Conservation (phyloP, 768 basidiomycete genomes). For the Pilatotrama ljubarskyi region DNA sequence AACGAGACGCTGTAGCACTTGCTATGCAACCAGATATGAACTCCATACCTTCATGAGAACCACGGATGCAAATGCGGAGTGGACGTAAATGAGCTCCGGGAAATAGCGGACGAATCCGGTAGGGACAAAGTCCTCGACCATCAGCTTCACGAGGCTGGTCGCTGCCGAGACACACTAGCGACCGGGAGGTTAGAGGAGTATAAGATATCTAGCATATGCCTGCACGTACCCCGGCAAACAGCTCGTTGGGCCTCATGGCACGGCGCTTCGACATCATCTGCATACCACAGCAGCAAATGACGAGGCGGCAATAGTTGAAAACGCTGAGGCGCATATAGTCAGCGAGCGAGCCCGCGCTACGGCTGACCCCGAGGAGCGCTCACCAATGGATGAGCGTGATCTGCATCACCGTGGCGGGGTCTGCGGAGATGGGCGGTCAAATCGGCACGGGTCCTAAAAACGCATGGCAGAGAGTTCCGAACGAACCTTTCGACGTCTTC, state of each 20-base stretch:
- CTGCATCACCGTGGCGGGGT: slow-evolving; percentile 17
- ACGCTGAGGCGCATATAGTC: slow-evolving; percentile 4
- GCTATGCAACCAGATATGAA: background rate
- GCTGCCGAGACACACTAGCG: slow-evolving; percentile 52
- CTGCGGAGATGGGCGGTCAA: background rate
- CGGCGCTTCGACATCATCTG: slow-evolving; percentile 44
- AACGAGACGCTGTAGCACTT: background rate
- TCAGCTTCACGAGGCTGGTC: slow-evolving; percentile 55
- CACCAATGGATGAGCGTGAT: slow-evolving; percentile 21
- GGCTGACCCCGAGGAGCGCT: background rate
- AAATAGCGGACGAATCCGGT: slow-evolving; percentile 57
- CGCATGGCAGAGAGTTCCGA: background rate
- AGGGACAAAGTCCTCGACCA: slow-evolving; percentile 51
- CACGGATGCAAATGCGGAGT: slow-evolving; percentile 57
- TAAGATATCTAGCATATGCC: background rate
- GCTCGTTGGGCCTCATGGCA: slow-evolving; percentile 36
- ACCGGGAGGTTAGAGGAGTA: background rate
- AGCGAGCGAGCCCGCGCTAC: background rate
- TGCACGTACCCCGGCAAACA: slow-evolving; percentile 25
- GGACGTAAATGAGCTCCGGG: slow-evolving; percentile 42
- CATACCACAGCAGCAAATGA: slow-evolving; percentile 56
- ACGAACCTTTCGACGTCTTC: slow-evolving; percentile 19
- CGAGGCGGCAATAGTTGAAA: slow-evolving; percentile 41
- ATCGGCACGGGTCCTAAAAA: background rate
- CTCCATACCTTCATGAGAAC: slow-evolving; percentile 58